Evolutionary conservation across 768 basidiomycete genomes (phyloP), one percentile per base, ranked within the genome.

Genomic region (Amanita fuliginea): DNA sequence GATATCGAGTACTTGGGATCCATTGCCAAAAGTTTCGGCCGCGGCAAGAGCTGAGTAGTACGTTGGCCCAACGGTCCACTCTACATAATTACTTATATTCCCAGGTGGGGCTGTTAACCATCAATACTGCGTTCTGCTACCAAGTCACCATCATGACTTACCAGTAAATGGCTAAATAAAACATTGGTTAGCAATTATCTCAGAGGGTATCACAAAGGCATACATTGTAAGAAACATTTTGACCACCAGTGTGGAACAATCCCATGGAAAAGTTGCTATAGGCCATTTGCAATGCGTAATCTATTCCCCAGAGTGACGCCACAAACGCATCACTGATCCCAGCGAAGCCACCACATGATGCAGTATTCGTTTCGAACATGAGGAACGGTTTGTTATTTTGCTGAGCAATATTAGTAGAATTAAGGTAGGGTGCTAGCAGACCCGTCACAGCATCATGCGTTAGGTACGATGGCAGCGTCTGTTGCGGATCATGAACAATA

Each of bases 41-140:
- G 83, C 67, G 53, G 78, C 72, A 5, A 93, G 68, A 3, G 81
- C 74, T 0, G 86, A 73, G 62, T 90, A 91, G 66, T 86, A 89
- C 44, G 83, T 68, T 0, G 86, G 78, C 0, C 84, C 85, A 41
- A 88, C 68, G 0, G 83, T 84, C 86, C 86, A 91, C 64, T 83
- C 67, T 48, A 73, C 74, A 65, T 73, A 79, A 0, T 68, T 59
- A 6, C 78, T 75, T 51, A 81, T 71, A 55, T 82, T 79, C 40
- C 70, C 78, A 55, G 72, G 77, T 56, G 67, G 79, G 51, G 65
- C 73, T 75, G 57, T 10, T 19, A 63, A 82, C 69, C 55, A 73
- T 69, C 62, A 66, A 56, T 62, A 16, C 33, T 51, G 26, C 5
- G 35, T 19, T 24, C 21, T 30, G 10, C 24, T 32, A 33, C 41